Base-by-base conservation (phyloP, 805 yeast genomes). In the Pichia pseudocactophila region DNA sequence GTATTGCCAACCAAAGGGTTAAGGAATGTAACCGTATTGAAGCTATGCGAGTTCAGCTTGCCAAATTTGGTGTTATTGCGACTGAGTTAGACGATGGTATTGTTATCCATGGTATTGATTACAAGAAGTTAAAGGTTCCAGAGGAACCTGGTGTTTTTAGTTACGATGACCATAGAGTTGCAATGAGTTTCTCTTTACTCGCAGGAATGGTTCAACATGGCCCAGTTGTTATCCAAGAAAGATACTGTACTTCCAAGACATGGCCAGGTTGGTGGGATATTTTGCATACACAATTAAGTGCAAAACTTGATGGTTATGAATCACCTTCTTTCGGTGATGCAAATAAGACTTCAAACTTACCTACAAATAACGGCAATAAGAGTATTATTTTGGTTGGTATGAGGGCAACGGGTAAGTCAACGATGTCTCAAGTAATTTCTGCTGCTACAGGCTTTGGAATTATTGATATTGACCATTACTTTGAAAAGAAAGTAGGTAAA, bases 231-330 rank as follows among this genome's bases (percentile, higher is more conserved):
- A 78, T 92, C 45, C 77, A 81, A 51, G 96, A 90, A 57, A 78
- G 97, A 64, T 76, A 82, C 20, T 87, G 97, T 59, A 94, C 96
- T 2, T 94, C 90, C 44, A 92, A 92, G 67, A 92, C 98, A 0
- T 92, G 98, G 98, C 98, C 98, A 17, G 97, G 97, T 31, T 92
- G 98, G 98, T 92, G 98, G 98, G 98, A 92, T 64, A 74, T 80
- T 30, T 68, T 92, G 49, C 88, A 80, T 58, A 73, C 82, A 39
- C 64, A 71, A 37, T 76, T 92, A 53, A 73, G 78, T 17, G 82
- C 76, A 20, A 54, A 62, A 10, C 62, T 92, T 30, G 82, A 78
- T 54, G 98, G 98, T 20, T 70, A 69, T 52, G 94, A 84, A 56
- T 48, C 44, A 43, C 49, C 44, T 46, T 47, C 44, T 38, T n/a